phyloP scores from a whole-genome alignment of 257 asterid genomes.

The Nicotiana obtusifolia region DNA sequence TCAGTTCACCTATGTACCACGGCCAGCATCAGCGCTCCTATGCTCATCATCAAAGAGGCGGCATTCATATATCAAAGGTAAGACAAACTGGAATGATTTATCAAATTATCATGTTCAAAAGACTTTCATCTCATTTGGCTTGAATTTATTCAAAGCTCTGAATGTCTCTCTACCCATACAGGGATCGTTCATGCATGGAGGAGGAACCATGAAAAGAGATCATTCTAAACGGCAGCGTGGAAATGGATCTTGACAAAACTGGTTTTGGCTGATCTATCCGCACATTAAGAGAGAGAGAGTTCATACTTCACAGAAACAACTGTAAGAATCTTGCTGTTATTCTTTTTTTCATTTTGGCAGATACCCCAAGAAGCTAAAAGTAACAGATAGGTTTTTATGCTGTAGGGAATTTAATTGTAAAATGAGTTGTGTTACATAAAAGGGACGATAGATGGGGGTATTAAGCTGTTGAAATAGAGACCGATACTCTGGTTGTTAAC shows the following conservation, averaged over 20 bases:
- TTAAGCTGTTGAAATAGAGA: not conserved
- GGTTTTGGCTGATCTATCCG: not conserved
- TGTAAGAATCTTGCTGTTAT: not conserved
- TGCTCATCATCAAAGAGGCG: slow-evolving; percentile 15
- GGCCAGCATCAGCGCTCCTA: slow-evolving; percentile 9
- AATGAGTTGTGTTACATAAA: not conserved
- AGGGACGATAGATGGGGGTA: not conserved
- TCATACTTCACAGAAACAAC: not conserved
- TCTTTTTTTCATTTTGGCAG: not conserved
- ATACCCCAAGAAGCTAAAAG: not conserved
- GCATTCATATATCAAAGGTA: not conserved
- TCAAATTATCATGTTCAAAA: slow-evolving; percentile 9
- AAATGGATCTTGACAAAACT: slow-evolving; percentile 4
- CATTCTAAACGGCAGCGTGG: slow-evolving; percentile 24
- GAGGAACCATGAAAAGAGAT: slow-evolving; percentile 8
- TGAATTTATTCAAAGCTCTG: slow-evolving; percentile 3
- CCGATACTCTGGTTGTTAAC: not conserved
- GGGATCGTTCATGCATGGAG: not conserved
- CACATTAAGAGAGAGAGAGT: not conserved
- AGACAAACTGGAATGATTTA: not conserved
- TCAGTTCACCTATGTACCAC: slow-evolving; percentile 22
- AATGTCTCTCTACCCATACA: not conserved
- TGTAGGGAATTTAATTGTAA: not conserved
- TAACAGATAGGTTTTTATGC: slow-evolving; percentile 1
- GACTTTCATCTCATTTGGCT: not conserved